A percentile compares a stretch with the other conserved stretches of the same genome.
phyloP scores from a whole-genome alignment of 495 filamentous ascomycete genomes.

The Penicillium diatomitis region DNA sequence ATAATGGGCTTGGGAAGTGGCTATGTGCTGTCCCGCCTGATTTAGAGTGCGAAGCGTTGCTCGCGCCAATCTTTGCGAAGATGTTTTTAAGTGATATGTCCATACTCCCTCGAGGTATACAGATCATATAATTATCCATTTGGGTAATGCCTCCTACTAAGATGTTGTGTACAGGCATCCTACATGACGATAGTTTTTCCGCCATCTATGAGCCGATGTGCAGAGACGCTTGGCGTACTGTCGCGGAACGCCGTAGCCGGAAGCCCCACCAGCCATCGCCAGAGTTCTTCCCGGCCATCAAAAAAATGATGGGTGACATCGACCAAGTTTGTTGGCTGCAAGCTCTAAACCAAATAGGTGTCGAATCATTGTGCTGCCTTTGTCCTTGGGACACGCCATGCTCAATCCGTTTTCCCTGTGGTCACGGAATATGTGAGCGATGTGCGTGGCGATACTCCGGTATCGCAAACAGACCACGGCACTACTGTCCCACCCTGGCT shows the following conservation, averaged over 20 bases:
- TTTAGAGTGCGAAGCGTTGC: neutral
- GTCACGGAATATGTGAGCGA: constrained; percentile 2
- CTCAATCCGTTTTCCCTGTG: neutral
- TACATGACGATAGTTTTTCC: neutral
- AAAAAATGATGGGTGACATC: too few species aligned
- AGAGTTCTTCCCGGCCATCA: too few species aligned
- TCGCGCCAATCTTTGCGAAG: neutral
- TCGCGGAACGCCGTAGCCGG: neutral
- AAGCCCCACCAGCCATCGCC: too few species aligned
- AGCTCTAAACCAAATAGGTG: too few species aligned
- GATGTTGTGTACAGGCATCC: neutral
- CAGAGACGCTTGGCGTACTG: neutral
- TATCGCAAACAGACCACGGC: neutral
- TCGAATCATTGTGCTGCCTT: neutral
- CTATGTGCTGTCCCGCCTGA: neutral
- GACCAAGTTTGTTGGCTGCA: too few species aligned
- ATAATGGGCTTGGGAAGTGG: neutral
- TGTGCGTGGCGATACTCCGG: constrained; percentile 1
- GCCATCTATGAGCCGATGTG: neutral
- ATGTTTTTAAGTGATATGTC: neutral
- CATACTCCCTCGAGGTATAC: neutral
- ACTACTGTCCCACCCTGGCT: neutral
- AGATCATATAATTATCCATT: neutral
- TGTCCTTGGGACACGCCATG: neutral
- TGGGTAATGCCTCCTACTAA: neutral